phyloP scores from a whole-genome alignment of 176 grass and related monocot genomes.

The Triticum urartu region DNA sequence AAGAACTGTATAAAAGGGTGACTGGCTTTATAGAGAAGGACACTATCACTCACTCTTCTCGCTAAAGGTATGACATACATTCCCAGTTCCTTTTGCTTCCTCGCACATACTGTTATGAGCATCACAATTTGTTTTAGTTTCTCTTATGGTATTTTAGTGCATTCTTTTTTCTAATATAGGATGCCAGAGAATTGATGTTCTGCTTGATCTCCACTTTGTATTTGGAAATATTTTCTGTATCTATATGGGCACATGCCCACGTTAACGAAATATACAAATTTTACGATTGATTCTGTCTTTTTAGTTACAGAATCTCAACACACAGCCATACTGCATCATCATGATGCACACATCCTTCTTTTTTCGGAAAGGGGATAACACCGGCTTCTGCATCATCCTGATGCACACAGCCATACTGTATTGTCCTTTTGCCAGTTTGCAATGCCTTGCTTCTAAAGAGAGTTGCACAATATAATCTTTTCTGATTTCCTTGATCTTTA shows the following conservation, averaged over 20 bases:
- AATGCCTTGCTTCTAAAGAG: too few relatives aligned
- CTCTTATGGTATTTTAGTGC: slow-evolving; percentile 8
- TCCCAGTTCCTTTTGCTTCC: slow-evolving; percentile 8
- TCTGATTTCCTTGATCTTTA: not conserved
- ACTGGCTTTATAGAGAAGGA: slow-evolving; percentile 5
- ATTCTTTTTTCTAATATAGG: not conserved
- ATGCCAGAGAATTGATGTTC: not conserved
- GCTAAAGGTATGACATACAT: not conserved
- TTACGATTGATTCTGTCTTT: not conserved
- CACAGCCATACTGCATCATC: too few relatives aligned
- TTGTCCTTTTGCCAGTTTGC: not conserved
- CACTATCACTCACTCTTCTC: not conserved
- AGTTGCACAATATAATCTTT: too few relatives aligned
- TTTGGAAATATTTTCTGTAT: not conserved
- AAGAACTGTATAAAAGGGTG: slow-evolving; percentile 12
- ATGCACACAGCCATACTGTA: not conserved
- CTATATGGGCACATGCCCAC: not conserved
- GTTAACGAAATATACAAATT: not conserved
- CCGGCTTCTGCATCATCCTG: too few relatives aligned
- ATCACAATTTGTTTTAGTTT: not conserved
- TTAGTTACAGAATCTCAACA: not conserved
- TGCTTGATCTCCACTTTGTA: slow-evolving; percentile 21
- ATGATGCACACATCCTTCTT: too few relatives aligned
- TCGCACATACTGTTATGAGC: slow-evolving; percentile 4
- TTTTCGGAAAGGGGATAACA: too few relatives aligned